Conservation (phyloP, 371 early-diverging fungal species). For the Paraphysoderma sedebokerense region DNA sequence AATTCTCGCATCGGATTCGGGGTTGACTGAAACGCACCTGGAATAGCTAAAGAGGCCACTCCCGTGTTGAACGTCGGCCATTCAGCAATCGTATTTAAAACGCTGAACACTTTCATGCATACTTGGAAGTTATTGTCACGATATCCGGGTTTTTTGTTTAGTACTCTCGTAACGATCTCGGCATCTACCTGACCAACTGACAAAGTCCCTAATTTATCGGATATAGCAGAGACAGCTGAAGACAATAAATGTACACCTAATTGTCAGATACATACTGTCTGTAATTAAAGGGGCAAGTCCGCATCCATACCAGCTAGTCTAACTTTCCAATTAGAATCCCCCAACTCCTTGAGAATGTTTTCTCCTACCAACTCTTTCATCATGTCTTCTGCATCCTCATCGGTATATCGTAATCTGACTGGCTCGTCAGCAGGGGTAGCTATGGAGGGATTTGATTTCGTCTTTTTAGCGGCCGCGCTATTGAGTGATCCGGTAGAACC, state of each 20-base stretch:
- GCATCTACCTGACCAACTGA: constrained; percentile 39
- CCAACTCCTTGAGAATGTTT: constrained; percentile 37
- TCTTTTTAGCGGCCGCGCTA: no score
- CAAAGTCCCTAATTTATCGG: no score
- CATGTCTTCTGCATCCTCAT: constrained; percentile 33
- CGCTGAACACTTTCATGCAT: constrained; percentile 30
- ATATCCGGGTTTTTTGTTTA: constrained; percentile 77
- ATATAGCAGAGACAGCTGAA: no score
- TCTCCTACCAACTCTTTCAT: constrained; percentile 44
- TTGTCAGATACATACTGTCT: no score
- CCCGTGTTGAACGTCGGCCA: constrained; percentile 45
- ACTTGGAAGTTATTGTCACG: constrained; percentile 94
- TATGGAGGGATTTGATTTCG: no score
- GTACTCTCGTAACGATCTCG: constrained; percentile 60
- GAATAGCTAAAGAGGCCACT: constrained; percentile 52
- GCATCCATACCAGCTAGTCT: constrained; percentile 42
- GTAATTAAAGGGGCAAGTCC: background rate
- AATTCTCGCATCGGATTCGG: background rate
- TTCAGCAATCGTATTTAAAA: constrained; percentile 47
- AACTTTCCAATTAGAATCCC: constrained; percentile 66
- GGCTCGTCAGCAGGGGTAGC: no score
- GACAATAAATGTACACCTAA: no score
- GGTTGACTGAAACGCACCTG: constrained; percentile 14
- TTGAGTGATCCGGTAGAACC: no score
- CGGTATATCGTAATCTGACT: constrained; percentile 22